Evolutionary conservation across 257 asterid genomes (phyloP), one percentile per base, ranked within the genome.

Genomic region (Scutellaria baicalensis): DNA sequence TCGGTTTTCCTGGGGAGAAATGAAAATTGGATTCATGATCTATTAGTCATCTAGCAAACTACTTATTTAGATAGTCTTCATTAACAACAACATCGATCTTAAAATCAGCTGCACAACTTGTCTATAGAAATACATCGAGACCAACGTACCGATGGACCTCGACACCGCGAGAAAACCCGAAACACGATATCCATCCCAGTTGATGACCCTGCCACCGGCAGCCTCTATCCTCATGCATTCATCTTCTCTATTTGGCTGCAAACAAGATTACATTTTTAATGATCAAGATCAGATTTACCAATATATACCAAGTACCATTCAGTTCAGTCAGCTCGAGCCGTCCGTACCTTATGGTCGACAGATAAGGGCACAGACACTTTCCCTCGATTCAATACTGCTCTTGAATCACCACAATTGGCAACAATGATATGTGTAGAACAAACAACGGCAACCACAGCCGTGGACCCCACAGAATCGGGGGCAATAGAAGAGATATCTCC

Each of bases 361-460:
- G 96, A 84, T 50, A 90, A 62, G 6, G 95, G 85, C 71, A 84
- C 51, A 12, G 95, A 77, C 11, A 40, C 57, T 72, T 81, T 85
- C 33, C 84, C 93, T 31, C 95, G 85, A 71, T 78, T 75, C 42
- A 90, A 77, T 57, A 90, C 95, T 40, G 93, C 96, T 78, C 95
- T 82, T 3, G 96, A 90, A 81, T 89, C 96, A 4, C 96, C 96
- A 73, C 95, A 87, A 71, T 89, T 89, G 0, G 92, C 95, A 48
- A 87, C 93, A 20, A 90, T 80, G 59, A 90, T 83, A 58, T 84
- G 90, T 13, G 85, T 73, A 10, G 96, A 68, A 52, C 84, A 76
- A 72, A 90, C 84, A 52, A 90, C 39, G 5, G 87, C 91, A 50
- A 85, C 91, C 71, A 90, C 89, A 47, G 96, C 96, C 1, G 96